These are phyloP conservation scores for Phaeosphaeriaceae sp. DNA, from an alignment of 2,329 filamentous ascomycete species.

Conservation along the genomic window DNA sequence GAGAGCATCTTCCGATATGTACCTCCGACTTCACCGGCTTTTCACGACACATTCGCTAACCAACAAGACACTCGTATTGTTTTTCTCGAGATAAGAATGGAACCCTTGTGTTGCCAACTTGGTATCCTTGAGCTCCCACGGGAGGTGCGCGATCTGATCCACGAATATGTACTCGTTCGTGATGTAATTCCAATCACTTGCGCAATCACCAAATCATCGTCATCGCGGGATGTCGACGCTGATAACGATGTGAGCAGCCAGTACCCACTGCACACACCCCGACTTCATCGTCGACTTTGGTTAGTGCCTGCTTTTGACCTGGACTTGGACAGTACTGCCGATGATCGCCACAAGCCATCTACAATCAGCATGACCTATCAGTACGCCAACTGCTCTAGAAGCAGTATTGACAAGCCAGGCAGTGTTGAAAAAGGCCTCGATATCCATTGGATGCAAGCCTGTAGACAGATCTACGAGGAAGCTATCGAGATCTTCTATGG, in stretches of 20 bases:
- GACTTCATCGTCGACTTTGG: slow-evolving; percentile 22
- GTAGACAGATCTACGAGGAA: slow-evolving; percentile 29
- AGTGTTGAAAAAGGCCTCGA: slow-evolving; percentile 10
- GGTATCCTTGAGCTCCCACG: slow-evolving; percentile 21
- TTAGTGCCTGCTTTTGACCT: slow-evolving; percentile 23
- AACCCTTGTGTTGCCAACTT: not conserved
- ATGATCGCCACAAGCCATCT: slow-evolving; percentile 12
- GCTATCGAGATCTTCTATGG: slow-evolving; percentile 29
- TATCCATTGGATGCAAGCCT: slow-evolving; percentile 22
- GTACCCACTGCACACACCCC: slow-evolving; percentile 12
- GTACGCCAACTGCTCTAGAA: not conserved
- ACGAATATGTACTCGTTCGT: slow-evolving; percentile 22
- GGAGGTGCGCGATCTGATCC: slow-evolving; percentile 30
- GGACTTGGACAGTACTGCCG: slow-evolving; percentile 9
- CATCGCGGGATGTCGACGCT: not conserved
- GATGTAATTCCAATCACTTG: slow-evolving; percentile 22
- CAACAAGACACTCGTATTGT: not conserved
- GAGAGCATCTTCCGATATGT: not conserved
- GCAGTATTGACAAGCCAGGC: not conserved
- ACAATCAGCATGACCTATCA: slow-evolving; percentile 31
- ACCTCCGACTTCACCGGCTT: not conserved
- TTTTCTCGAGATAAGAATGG: not conserved
- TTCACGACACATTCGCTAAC: not conserved
- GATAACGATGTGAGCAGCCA: slow-evolving; percentile 8
- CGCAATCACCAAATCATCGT: slow-evolving; percentile 10